phyloP scores from a whole-genome alignment of 140 eudicot species.

The Oenanthe javanica region DNA sequence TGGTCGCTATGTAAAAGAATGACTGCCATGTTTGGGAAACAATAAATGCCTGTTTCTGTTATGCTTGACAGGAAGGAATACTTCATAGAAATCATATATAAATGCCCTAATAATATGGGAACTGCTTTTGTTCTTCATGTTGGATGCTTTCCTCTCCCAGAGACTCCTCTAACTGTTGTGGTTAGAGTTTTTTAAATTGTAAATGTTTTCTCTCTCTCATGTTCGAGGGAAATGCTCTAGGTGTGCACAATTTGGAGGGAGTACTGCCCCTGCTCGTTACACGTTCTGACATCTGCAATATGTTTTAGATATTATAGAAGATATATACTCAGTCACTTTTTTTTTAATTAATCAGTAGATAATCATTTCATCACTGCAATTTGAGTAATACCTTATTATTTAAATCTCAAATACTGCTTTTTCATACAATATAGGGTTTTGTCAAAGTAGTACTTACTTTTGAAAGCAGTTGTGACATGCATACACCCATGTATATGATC shows the following conservation, averaged over 20 bases:
- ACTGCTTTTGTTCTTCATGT: neutral
- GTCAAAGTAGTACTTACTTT: neutral
- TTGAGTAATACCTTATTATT: neutral
- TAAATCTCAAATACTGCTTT: neutral
- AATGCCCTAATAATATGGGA: neutral
- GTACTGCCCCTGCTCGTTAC: neutral
- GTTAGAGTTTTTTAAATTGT: neutral
- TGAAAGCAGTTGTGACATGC: constrained; percentile 1
- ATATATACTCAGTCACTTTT: neutral
- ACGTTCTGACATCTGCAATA: neutral
- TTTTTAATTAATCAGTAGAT: neutral
- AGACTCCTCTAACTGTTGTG: neutral
- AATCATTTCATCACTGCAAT: neutral
- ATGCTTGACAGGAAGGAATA: neutral
- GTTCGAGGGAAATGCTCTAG: neutral
- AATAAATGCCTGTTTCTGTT: neutral
- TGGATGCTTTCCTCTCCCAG: neutral
- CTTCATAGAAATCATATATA: neutral
- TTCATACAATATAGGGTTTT: neutral
- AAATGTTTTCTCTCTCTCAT: neutral
- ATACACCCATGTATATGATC: neutral
- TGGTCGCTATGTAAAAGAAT: neutral
- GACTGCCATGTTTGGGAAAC: neutral
- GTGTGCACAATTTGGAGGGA: neutral
- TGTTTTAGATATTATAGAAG: neutral